Base-by-base conservation (phyloP, 2,329 filamentous ascomycete genomes). In the Colletotrichum salicis region DNA sequence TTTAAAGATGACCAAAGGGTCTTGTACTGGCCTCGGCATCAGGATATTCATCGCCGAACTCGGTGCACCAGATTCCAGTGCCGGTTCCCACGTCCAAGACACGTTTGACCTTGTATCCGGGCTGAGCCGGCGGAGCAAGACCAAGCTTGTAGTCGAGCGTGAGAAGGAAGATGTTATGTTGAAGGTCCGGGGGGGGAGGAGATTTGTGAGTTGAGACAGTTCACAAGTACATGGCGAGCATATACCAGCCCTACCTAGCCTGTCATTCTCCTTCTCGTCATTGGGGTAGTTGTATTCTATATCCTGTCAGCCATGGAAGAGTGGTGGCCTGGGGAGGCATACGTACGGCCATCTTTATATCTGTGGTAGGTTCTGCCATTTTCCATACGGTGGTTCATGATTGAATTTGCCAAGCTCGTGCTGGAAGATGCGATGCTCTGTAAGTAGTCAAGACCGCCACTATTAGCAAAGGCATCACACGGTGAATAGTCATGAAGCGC, bases 141-240 rank as follows among this genome's bases (percentile, higher is more conserved):
- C 73, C 79, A 0, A 82, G 75, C 52, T 78, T 79, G 12, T 77
- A 77, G 1, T 78, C 76, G n/a, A 81, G 74, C 0, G 80, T 82
- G 11, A 83, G 70, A 0, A 72, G 60, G 37, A 78, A 80, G 0
- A 82, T 65, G 45, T 82, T 77, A 67, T 83, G 82, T 73, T 82
- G 80, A 0, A 83, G 69, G 67, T 83, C 80, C 77, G 74, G 3
- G 12, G 3, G 12, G 27, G 27, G 27, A 27, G 24, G 27, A 29
- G 27, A 29, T 29, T 29, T 29, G 27, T 29, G 27, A 29, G 27
- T 29, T 29, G 27, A 29, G 27, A 29, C 27, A 3, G 27, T 29
- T 29, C 27, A 29, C 27, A 4, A 29, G 27, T 3, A 29, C 27
- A 35, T 12, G 33, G 11, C 57, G 3, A 62, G 67, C 37, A n/a